These are phyloP conservation scores for Tulasnella sp. DNA, from an alignment of 768 basidiomycete genomes.

Conservation along the genomic window DNA sequence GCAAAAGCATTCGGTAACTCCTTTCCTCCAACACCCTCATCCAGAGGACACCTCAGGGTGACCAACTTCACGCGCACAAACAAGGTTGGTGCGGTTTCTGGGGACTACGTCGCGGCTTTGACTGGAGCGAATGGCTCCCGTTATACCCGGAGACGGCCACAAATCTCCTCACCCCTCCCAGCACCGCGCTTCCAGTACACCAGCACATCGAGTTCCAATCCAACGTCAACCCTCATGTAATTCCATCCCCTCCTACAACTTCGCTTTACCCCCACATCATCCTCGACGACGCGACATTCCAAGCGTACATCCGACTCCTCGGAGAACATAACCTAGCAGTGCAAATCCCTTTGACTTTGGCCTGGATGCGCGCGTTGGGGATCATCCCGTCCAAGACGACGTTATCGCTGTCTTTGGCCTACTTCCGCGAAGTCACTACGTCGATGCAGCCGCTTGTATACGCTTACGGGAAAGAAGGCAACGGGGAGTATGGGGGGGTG, in stretches of 20 bases:
- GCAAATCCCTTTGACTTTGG: conserved; percentile 59
- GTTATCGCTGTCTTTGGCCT: conserved; percentile 53
- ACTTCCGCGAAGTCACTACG: conserved; percentile 64
- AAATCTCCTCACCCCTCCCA: conserved; percentile 5
- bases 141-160: background rate
- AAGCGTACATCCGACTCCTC: conserved; percentile 53
- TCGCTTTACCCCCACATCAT: conserved; percentile 36
- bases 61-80: background rate
- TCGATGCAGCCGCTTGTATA: conserved; percentile 51
- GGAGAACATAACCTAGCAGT: conserved; percentile 41
- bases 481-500: conserved; percentile 36
- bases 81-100: background rate
- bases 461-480: conserved; percentile 29
- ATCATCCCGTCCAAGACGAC: conserved; percentile 49
- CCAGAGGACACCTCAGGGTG: background rate
- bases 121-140: background rate
- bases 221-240: background rate
- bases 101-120: background rate
- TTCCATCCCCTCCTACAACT: conserved; percentile 18
- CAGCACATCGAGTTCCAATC: background rate
- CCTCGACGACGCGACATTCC: conserved; percentile 47
- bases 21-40: background rate
- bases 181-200: background rate
- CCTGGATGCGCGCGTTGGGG: conserved; percentile 62
- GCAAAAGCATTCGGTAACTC: too few species aligned